phyloP scores from a whole-genome alignment of 805 yeast species.

The Lipomyces yamanashiensis region DNA sequence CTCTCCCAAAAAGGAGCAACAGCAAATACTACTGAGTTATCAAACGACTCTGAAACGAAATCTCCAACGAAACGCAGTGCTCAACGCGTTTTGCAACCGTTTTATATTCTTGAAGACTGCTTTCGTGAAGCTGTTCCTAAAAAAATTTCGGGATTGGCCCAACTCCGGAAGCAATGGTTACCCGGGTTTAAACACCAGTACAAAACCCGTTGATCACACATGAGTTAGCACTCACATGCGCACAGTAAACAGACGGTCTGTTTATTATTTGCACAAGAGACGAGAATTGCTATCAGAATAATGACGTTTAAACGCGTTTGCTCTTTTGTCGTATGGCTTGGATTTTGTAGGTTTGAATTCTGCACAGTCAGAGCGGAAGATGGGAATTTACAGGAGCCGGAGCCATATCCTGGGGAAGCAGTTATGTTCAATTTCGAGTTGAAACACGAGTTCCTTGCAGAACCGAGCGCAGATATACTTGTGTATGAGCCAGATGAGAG shows the following conservation, averaged over 20 bases:
- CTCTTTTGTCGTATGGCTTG: not conserved
- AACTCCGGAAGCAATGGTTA: constrained; percentile 6
- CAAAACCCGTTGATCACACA: not conserved
- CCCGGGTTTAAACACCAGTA: constrained; percentile 6
- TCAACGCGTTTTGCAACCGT: not conserved
- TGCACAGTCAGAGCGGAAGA: not conserved
- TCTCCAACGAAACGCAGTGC: not conserved
- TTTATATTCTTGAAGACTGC: not conserved
- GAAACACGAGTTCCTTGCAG: constrained; percentile 1
- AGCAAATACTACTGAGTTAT: not conserved
- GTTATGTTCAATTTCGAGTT: not conserved
- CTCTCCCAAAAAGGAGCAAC: not conserved
- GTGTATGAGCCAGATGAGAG: not conserved
- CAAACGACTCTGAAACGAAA: not conserved
- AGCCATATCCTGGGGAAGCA: not conserved
- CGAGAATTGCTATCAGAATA: not conserved
- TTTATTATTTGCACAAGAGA: not conserved
- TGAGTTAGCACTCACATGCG: too few relatives aligned
- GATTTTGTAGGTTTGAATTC: too few relatives aligned
- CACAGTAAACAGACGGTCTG: not conserved
- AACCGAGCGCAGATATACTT: not conserved
- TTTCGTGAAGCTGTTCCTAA: not conserved
- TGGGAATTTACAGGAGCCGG: not conserved
- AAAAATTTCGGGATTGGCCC: constrained; percentile 29
- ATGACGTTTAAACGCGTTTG: not conserved